These are phyloP conservation scores for Nakazawaea ishiwadae DNA, from an alignment of 805 yeast species.

Conservation along the genomic window DNA sequence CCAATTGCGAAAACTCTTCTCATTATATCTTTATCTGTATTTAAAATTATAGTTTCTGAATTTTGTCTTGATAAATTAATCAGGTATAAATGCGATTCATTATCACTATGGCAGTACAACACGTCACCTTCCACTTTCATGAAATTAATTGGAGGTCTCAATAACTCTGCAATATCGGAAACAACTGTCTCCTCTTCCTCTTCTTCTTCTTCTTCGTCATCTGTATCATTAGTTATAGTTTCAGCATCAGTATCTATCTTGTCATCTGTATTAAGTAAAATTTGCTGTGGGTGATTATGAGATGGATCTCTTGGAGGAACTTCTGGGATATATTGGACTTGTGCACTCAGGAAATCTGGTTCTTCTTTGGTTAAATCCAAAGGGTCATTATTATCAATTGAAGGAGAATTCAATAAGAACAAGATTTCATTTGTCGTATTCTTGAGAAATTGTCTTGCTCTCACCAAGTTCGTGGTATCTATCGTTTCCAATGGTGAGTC, in stretches of 20 bases:
- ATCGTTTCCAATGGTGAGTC: neutral
- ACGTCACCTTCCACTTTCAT: neutral
- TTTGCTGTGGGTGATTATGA: neutral
- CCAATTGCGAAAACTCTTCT: neutral
- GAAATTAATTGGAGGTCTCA: neutral
- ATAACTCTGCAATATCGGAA: neutral
- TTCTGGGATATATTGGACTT: neutral
- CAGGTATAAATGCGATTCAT: neutral
- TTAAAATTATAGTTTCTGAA: neutral
- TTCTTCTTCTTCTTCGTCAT: neutral
- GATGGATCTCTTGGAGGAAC: neutral
- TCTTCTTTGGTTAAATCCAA: slow-evolving; percentile 18
- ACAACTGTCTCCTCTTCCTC: neutral
- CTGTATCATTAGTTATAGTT: neutral
- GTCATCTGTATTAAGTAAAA: too few species aligned
- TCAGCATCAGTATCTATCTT: slow-evolving; percentile 6
- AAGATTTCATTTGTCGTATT: slow-evolving; percentile 32
- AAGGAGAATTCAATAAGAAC: slow-evolving; percentile 28
- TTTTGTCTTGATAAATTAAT: neutral
- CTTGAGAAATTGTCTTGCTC: slow-evolving; percentile 29
- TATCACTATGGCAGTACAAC: neutral
- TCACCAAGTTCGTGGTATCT: slow-evolving; percentile 16
- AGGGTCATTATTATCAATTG: slow-evolving; percentile 26
- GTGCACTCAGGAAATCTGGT: slow-evolving; percentile 3
- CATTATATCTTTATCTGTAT: neutral